phyloP scores from a whole-genome alignment of 257 asterid genomes.

The Striga asiatica region DNA sequence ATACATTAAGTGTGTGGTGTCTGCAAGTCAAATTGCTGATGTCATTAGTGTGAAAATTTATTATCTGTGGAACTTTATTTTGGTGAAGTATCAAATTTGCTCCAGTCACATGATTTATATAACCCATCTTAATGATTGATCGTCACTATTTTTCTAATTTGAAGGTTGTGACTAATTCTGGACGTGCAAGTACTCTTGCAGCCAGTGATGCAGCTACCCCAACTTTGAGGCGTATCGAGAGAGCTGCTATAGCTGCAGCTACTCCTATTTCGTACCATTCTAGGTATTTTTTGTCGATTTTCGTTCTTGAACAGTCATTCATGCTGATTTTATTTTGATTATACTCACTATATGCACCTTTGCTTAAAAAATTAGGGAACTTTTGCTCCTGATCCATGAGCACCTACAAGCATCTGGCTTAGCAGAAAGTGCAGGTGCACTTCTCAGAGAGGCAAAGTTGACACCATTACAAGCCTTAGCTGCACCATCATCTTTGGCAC shows the following conservation, averaged over 20 bases:
- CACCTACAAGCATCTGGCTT: slow-evolving; percentile 94
- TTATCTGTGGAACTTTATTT: background rate
- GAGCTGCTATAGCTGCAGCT: slow-evolving; percentile 99
- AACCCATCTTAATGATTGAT: background rate
- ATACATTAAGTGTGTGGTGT: background rate
- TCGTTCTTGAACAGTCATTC: slow-evolving; percentile 4
- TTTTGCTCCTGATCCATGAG: slow-evolving; percentile 77
- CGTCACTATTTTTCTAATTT: background rate
- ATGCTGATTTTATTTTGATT: background rate
- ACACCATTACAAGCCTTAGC: slow-evolving; percentile 87
- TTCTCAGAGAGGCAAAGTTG: slow-evolving; percentile 83
- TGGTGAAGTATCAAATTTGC: slow-evolving; percentile 3
- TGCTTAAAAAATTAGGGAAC: slow-evolving; percentile 57
- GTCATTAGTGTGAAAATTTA: background rate
- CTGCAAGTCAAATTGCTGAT: background rate
- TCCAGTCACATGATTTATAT: background rate
- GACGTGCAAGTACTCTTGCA: slow-evolving; percentile 93
- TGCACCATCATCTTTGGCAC: slow-evolving; percentile 70
- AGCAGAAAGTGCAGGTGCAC: slow-evolving; percentile 53
- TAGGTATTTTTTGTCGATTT: slow-evolving; percentile 41
- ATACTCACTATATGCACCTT: slow-evolving; percentile 5
- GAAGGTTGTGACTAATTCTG: slow-evolving; percentile 93
- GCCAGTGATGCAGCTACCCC: slow-evolving; percentile 99
- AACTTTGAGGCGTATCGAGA: slow-evolving; percentile 90
- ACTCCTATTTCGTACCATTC: slow-evolving; percentile 94